Conservation (phyloP, 306 rosid genomes). For the Vicia faba region DNA sequence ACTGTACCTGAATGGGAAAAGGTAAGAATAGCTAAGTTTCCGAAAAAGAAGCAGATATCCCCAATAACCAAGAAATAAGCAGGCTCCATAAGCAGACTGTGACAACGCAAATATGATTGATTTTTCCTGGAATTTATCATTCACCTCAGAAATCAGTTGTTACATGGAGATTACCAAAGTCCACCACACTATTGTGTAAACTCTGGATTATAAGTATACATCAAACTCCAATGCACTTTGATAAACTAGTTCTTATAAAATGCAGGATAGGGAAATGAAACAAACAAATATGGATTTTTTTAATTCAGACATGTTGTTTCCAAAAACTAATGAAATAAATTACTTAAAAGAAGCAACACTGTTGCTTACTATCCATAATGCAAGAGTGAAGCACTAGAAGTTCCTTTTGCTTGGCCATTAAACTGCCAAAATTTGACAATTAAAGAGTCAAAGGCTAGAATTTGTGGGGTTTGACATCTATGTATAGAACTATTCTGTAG, state of each 20-base stretch:
- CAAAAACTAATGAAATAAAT: conserved; percentile 30
- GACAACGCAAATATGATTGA: conserved; percentile 76
- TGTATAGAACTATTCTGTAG: neutral
- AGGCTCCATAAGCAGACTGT: conserved; percentile 85
- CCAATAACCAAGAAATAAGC: conserved; percentile 91
- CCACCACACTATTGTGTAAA: conserved; percentile 19
- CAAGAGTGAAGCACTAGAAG: too few species aligned
- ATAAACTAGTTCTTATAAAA: conserved; percentile 28
- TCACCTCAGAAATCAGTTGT: conserved; percentile 34
- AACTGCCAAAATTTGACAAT: neutral
- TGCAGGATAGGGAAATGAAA: conserved; percentile 19
- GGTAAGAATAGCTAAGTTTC: conserved; percentile 50
- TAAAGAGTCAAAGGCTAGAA: conserved; percentile 9
- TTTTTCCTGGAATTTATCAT: conserved; percentile 72
- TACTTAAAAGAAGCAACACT: conserved; percentile 24
- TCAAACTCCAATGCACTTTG: conserved; percentile 24
- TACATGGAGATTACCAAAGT: too few species aligned
- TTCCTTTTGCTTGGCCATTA: conserved; percentile 29
- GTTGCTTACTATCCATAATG: conserved; percentile 15
- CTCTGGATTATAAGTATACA: too few species aligned
- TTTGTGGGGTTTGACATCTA: conserved; percentile 15
- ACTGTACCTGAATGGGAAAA: conserved; percentile 86
- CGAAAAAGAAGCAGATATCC: conserved; percentile 62
- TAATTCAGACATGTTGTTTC: too few species aligned
- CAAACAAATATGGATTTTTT: too few species aligned